Evolutionary conservation across 768 basidiomycete species (phyloP), one percentile per base, ranked within the genome.

Genomic region (Trametopsis cervina): DNA sequence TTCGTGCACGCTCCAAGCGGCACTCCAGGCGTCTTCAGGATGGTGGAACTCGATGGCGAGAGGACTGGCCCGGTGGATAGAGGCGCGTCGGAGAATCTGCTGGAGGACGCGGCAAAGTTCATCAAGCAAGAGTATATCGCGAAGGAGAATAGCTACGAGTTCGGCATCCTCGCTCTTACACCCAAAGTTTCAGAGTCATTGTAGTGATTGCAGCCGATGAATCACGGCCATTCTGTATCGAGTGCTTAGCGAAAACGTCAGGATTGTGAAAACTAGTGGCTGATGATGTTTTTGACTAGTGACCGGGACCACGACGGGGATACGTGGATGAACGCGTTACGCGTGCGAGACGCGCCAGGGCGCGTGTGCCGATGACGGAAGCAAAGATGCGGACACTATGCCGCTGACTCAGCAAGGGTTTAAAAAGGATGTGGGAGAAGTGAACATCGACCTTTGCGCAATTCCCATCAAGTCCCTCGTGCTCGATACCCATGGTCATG

Each of bases 41-140:
- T 96, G 4, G 68, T 95, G 35, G 93, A 96, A 63, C 68, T 97
- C 40, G 92, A 95, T 65, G 93, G 93, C 1, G 67, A 78, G 39
- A 67, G 93, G 38, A 65, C 61, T 9, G 87, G 87, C 2, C 90
- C 92, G 1, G 70, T 95, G 54, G 91, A 95, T 60, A 74, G 82
- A 54, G 89, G 89, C 0, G 68, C 71, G 49, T 78, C 77, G 52
- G 64, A 50, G 0, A 70, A 85, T 59, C 64, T 91, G 36, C 62
- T 90, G 42, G 60, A 70, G 85, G 84, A 86, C 58, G 81, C 76
- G 0, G 82, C 79, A 3, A 70, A 73, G 52, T 61, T 85, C 44
- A 71, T 90, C 38, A 76, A 78, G 60, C 66, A 77, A 13, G 65
- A 69, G 22, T 85, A 81, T 54, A 69, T 92, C 18, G 67, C 68